Percentiles rank a stretch among this genome's conserved stretches.
phyloP scores from a whole-genome alignment of 1,284 basidiomycete species.

The Butyriboletus appendiculatus region DNA sequence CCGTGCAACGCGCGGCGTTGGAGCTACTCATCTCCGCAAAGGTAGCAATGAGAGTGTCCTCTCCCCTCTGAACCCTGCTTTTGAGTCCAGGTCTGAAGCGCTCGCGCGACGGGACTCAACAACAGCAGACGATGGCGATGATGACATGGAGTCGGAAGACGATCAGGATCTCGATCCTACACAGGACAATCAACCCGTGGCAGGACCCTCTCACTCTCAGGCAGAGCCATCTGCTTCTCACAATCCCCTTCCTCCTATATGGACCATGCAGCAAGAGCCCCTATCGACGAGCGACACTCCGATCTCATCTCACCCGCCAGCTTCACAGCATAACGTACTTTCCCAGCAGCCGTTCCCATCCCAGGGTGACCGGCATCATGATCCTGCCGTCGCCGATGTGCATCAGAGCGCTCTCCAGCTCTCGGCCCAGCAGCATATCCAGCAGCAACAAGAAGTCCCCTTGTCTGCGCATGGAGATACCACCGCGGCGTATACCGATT shows the following conservation, averaged over 20 bases:
- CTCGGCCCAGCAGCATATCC: conserved; percentile 33
- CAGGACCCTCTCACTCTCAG: conserved; percentile 35
- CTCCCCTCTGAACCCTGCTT: conserved; percentile 40
- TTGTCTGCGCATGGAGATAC: conserved; percentile 29
- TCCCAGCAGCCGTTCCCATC: conserved; percentile 29
- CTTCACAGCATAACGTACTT: conserved; percentile 32
- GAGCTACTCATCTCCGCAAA: conserved; percentile 38
- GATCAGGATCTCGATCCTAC: conserved; percentile 36
- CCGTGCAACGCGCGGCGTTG: conserved; percentile 32
- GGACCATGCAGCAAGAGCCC: conserved; percentile 36
- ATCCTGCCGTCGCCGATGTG: conserved; percentile 27
- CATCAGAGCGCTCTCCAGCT: conserved; percentile 34
- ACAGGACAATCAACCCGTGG: conserved; percentile 25
- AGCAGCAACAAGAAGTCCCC: conserved; percentile 33
- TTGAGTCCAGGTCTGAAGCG: conserved; percentile 33
- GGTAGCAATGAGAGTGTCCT: conserved; percentile 36
- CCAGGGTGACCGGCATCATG: conserved; percentile 30
- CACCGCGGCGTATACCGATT: conserved; percentile 25
- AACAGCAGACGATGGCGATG: conserved; percentile 33
- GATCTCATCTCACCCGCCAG: conserved; percentile 34
- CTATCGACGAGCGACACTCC: conserved; percentile 29
- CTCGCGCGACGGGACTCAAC: conserved; percentile 29
- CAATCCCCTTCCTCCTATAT: conserved; percentile 37
- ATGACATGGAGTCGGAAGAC: conserved; percentile 39
- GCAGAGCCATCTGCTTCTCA: conserved; percentile 26